Percentiles rank a stretch among this genome's conserved stretches.
These are phyloP conservation scores for Hanseniaspora lachancei DNA, from an alignment of 805 yeast species.

Conservation along the genomic window DNA sequence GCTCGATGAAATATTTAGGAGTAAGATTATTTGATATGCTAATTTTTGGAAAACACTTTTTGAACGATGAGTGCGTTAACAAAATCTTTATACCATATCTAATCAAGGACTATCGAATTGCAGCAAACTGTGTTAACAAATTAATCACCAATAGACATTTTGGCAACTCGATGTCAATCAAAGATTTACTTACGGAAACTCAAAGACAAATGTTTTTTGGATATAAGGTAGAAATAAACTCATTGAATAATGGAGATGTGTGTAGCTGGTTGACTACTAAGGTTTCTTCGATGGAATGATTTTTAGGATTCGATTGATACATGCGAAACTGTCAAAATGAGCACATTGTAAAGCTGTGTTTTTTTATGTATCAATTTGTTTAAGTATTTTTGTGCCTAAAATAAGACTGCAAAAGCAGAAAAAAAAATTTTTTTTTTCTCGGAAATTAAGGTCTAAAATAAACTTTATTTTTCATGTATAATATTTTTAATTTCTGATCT, in stretches of 20 bases:
- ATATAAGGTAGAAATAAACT: slow-evolving; percentile 52
- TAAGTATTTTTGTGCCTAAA: not conserved
- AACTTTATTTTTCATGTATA: not conserved
- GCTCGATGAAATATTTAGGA: slow-evolving; percentile 18
- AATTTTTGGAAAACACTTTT: too few relatives aligned
- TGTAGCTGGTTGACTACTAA: slow-evolving; percentile 9
- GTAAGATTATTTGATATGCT: slow-evolving; percentile 1
- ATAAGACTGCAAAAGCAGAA: not conserved
- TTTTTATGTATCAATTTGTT: too few relatives aligned
- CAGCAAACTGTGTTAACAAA: slow-evolving; percentile 18
- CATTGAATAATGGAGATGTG: slow-evolving; percentile 19
- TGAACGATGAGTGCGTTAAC: not conserved
- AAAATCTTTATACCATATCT: slow-evolving; percentile 19
- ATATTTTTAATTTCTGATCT: not conserved
- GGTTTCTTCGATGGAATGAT: not conserved
- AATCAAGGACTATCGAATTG: slow-evolving; percentile 23
- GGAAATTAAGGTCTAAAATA: not conserved
- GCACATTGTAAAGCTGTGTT: too few relatives aligned
- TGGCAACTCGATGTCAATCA: not conserved
- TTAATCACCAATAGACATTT: not conserved
- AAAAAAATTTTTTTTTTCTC: not conserved
- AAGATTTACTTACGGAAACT: slow-evolving; percentile 31
- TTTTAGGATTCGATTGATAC: not conserved
- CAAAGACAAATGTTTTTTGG: slow-evolving; percentile 45
- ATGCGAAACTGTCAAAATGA: not conserved